Conservation (phyloP, 306 rosid genomes). For the Malus orientalis region DNA sequence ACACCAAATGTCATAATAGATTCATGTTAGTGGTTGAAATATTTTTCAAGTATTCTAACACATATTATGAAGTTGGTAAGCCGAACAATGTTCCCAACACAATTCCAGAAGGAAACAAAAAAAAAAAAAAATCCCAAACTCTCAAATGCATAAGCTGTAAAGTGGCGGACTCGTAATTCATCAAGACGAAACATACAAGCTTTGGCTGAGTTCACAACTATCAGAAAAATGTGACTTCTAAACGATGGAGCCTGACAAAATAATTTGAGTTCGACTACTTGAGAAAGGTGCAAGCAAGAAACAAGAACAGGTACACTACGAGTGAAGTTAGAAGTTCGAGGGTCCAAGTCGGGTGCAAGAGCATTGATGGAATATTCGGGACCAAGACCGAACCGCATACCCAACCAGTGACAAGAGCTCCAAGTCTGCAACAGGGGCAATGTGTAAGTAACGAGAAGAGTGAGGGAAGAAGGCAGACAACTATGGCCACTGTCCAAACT, state of each 20-base stretch:
- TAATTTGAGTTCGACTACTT: slow-evolving; percentile 44
- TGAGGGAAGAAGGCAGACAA: neutral
- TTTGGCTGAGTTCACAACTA: slow-evolving; percentile 18
- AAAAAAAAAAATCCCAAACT: neutral
- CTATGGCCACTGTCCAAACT: slow-evolving; percentile 8
- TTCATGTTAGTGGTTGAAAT: too few species aligned
- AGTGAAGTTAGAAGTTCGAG: slow-evolving; percentile 83
- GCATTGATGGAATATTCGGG: slow-evolving; percentile 68
- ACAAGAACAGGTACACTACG: slow-evolving; percentile 67
- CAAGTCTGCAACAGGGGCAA: slow-evolving; percentile 47
- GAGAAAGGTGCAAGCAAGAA: slow-evolving; percentile 80
- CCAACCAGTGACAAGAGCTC: slow-evolving; percentile 83
- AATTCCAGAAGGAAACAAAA: too few species aligned
- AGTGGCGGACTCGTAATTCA: neutral
- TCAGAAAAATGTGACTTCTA: neutral
- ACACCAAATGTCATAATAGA: too few species aligned
- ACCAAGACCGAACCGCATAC: slow-evolving; percentile 69
- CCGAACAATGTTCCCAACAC: too few species aligned
- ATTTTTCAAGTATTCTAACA: too few species aligned
- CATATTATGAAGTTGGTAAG: too few species aligned
- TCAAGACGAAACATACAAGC: neutral
- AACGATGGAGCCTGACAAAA: neutral
- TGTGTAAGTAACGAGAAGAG: slow-evolving; percentile 2
- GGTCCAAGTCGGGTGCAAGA: slow-evolving; percentile 80
- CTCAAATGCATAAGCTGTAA: neutral